phyloP scores from a whole-genome alignment of 352 stramenopile genomes.

The Pythium diclinum region DNA sequence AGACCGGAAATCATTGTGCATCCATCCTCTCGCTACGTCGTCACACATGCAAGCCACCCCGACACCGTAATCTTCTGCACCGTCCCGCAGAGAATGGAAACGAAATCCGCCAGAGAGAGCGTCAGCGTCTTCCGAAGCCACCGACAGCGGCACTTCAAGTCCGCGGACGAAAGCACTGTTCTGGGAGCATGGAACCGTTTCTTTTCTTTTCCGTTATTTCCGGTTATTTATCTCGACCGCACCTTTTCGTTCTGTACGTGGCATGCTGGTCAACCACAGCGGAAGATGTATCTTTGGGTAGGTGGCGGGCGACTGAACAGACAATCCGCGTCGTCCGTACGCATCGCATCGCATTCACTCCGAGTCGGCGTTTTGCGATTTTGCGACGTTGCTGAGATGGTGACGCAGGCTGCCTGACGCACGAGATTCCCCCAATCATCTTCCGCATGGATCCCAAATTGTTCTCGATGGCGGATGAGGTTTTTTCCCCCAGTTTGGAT shows the following conservation, averaged over 20 bases:
- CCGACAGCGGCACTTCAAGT: background rate
- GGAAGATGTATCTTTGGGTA: background rate
- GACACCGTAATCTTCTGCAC: background rate
- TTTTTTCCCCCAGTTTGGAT: background rate
- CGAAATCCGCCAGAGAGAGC: slow-evolving; percentile 1
- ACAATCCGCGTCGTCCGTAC: slow-evolving; percentile 7
- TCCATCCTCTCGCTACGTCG: background rate
- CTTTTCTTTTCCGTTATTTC: background rate
- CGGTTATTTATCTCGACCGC: background rate
- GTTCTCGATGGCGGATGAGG: slow-evolving; percentile 13
- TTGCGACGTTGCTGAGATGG: slow-evolving; percentile 4
- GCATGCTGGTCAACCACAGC: background rate
- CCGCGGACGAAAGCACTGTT: background rate
- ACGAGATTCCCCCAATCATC: slow-evolving; percentile 26
- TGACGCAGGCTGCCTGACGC: slow-evolving; percentile 12
- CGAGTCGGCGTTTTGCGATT: background rate
- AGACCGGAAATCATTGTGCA: background rate
- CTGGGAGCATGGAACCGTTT: background rate
- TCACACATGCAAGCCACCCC: background rate
- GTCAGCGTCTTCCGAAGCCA: background rate
- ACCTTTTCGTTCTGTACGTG: background rate
- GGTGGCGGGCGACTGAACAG: background rate
- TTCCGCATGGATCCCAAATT: slow-evolving; percentile 6
- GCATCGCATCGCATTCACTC: background rate
- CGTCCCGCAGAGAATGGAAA: background rate